Base-by-base conservation (phyloP, 768 basidiomycete genomes). In the Suillus decipiens region DNA sequence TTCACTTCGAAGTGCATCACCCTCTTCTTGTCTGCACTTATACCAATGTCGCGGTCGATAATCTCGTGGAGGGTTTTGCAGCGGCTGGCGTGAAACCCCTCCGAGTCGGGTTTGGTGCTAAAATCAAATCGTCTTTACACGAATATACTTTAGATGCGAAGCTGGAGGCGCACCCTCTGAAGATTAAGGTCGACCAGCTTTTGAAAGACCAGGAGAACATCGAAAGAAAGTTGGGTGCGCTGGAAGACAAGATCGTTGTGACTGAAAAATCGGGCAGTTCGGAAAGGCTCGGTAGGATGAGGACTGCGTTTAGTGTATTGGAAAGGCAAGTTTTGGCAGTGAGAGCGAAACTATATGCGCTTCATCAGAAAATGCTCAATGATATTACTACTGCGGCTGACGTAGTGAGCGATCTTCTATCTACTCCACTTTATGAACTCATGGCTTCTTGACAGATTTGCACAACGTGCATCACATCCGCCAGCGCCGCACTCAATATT, bases 21-120 rank as follows among this genome's bases (percentile, higher is more conserved):
- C 94, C 94, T 1, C 80, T 96, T 45, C 84, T 98, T 15, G 89
- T 96, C n/a, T 93, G 92, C 73, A 95, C 95, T 0, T 96, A 92
- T 71, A 97, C 96, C 45, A 96, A 97, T 68, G 92, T 87, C 22
- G 95, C 96, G 0, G 93, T 96, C 22, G 95, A 97, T 72, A 93
- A 96, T 67, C 86, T 97, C 10, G 86, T 95, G 42, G 88, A 90
- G 70, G 91, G 91, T 0, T 80, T 95, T 31, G 81, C 80, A 10
- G 74, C 76, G 8, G 79, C 82, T 1, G 85, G 86, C 4, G 73
- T 96, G 53, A 87, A 86, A 65, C 89, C 95, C 1, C 76, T 96
- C 1, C 90, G 96, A 2, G 81, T 95, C 24, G 93, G 92, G 3
- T 85, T 81, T 50, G 80, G 79, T 12, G 85, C 84, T 28, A 83